Conservation (phyloP, 2,329 filamentous ascomycete species). For the Alternaria sp. region DNA sequence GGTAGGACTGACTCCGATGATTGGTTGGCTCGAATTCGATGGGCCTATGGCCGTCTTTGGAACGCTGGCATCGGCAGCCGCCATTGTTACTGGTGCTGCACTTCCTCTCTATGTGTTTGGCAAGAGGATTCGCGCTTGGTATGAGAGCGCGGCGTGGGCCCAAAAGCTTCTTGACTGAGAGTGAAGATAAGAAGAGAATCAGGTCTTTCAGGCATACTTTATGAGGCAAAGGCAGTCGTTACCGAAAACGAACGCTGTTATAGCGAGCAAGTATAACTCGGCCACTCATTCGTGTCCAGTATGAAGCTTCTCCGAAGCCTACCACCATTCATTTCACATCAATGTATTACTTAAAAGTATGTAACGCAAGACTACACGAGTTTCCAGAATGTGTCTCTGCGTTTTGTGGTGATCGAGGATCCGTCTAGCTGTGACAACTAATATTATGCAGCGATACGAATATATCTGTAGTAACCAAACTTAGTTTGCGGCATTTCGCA, state of each 20-base stretch:
- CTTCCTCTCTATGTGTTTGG: conserved; percentile 23
- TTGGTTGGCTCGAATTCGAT: too few relatives aligned
- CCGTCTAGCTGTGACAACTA: background rate
- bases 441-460: background rate
- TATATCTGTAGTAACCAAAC: background rate
- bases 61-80: conserved; percentile 9
- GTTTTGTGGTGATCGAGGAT: background rate
- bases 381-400: background rate
- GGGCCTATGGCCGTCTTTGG: background rate
- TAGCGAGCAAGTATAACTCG: background rate
- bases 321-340: background rate
- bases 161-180: conserved; percentile 17
- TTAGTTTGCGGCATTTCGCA: conserved; percentile 58
- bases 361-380: background rate
- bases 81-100: conserved; percentile 5
- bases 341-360: background rate
- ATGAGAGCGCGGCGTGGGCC: conserved; percentile 17
- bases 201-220: background rate
- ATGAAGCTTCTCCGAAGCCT: background rate
- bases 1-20: background rate
- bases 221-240: background rate
- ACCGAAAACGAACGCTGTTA: background rate
- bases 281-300: background rate
- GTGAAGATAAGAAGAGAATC: background rate
- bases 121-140: conserved; percentile 25